Conservation (phyloP, 2,329 filamentous ascomycete genomes). For the Bertia moriformis region DNA sequence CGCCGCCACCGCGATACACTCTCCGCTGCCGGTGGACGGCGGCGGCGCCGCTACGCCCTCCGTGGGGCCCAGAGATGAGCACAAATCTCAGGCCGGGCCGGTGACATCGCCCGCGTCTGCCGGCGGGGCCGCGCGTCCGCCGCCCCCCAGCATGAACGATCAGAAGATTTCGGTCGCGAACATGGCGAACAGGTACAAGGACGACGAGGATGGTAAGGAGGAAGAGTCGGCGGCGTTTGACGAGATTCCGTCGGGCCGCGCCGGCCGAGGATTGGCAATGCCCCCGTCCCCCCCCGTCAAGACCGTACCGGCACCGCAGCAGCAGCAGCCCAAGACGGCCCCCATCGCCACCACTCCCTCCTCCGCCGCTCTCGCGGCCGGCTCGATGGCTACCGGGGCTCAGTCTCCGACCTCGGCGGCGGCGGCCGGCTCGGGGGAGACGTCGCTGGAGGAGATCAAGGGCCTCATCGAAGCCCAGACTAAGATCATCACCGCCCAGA, state of each 20-base stretch:
- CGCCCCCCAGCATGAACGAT: constrained; percentile 61
- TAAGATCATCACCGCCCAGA: constrained; percentile 64
- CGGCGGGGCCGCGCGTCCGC: constrained; percentile 23
- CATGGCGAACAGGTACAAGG: constrained; percentile 75
- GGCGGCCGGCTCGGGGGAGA: constrained; percentile 28
- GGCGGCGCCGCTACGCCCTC: no score
- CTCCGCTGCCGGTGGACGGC: constrained; percentile 19
- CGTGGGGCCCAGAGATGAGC: constrained; percentile 34
- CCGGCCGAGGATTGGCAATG: constrained; percentile 24
- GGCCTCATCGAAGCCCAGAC: constrained; percentile 63
- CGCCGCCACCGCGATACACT: constrained; percentile 26
- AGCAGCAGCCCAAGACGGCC: constrained; percentile 2
- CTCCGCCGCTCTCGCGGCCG: constrained; percentile 4
- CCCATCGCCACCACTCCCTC: constrained; percentile 5
- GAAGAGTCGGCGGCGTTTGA: constrained; percentile 72
- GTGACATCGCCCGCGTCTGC: constrained; percentile 25
- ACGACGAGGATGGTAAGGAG: constrained; percentile 49
- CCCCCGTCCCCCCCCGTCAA: constrained; percentile 12
- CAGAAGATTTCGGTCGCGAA: constrained; percentile 77
- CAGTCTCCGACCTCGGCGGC: constrained; percentile 15
- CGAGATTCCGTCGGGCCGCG: constrained; percentile 68
- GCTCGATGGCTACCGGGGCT: constrained; percentile 5
- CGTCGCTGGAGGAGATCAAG: constrained; percentile 64
- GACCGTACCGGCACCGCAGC: constrained; percentile 7
- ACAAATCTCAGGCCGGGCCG: constrained; percentile 32